A percentile compares a stretch with the other conserved stretches of the same genome.
These are phyloP conservation scores for Leptodontidium sp. DNA, from an alignment of 2,329 filamentous ascomycete genomes.

Conservation along the genomic window DNA sequence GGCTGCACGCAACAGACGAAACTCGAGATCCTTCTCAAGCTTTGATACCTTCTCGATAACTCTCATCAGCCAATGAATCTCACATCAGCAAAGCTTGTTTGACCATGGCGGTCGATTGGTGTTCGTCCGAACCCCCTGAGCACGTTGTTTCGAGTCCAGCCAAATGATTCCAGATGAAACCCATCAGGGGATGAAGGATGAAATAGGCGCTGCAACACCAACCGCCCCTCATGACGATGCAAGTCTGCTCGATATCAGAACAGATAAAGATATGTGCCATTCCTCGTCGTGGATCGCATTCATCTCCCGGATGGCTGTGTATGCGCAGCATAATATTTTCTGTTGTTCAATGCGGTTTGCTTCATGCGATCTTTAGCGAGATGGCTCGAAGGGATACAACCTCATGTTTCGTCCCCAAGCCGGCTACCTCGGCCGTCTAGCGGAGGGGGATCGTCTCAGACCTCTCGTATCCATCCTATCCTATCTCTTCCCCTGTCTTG, in stretches of 20 bases:
- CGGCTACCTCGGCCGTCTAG: constrained; percentile 23
- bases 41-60: constrained; percentile 1
- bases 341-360: constrained; percentile 22
- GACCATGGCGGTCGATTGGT: constrained; percentile 10
- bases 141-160: constrained; percentile 29
- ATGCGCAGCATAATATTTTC: constrained; percentile 18
- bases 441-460: constrained; percentile 32
- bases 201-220: constrained; percentile 21
- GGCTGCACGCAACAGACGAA: constrained; percentile 22
- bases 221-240: not conserved
- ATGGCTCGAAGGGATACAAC: not conserved
- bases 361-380: constrained; percentile 22
- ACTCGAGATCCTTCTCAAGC: constrained; percentile 21
- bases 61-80: constrained; percentile 10
- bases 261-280: not conserved
- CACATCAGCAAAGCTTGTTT: constrained; percentile 27
- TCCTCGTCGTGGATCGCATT: not conserved
- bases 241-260: not conserved
- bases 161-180: constrained; percentile 29
- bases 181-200: constrained; percentile 10
- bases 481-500: constrained; percentile 30
- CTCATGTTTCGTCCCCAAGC: constrained; percentile 24
- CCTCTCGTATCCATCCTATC: constrained; percentile 20
- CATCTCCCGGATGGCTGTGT: constrained; percentile 5
- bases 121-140: constrained; percentile 31